Evolutionary conservation across 257 asterid genomes (phyloP).

Genomic region (Striga asiatica): DNA sequence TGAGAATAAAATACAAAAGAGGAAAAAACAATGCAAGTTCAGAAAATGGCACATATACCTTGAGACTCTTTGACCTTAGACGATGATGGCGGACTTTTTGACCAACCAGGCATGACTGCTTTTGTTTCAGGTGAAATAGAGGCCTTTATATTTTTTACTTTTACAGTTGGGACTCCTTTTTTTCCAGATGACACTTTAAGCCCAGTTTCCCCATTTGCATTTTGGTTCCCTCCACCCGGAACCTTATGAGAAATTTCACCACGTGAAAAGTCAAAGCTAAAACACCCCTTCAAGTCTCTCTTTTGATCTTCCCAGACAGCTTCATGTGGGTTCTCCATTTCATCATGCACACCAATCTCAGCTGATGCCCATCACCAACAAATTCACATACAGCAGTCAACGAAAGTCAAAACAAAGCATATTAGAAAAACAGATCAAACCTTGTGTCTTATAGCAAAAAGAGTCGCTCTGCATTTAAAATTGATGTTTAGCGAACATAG

Average conservation of each 20-base stretch:
- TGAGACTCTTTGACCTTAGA: constrained; percentile 12
- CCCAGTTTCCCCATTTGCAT: constrained; percentile 9
- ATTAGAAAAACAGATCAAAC: too few relatives aligned
- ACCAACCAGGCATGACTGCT: constrained; percentile 16
- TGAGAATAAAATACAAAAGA: neutral
- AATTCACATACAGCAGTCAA: neutral
- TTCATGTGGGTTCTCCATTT: constrained; percentile 5
- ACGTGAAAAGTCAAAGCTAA: constrained; percentile 2
- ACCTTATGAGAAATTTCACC: constrained; percentile 15
- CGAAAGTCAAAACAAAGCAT: neutral
- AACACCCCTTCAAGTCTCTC: constrained; percentile 8
- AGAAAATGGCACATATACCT: constrained; percentile 15
- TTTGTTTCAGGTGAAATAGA: constrained; percentile 11
- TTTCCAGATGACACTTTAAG: neutral
- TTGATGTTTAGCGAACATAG: too few relatives aligned
- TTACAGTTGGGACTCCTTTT: too few relatives aligned
- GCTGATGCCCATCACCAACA: constrained; percentile 11
- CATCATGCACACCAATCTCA: constrained; percentile 15
- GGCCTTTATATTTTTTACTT: too few relatives aligned
- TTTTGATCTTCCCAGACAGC: neutral
- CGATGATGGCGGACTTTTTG: neutral
- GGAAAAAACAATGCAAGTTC: neutral
- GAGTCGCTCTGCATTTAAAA: too few relatives aligned
- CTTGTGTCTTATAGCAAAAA: too few relatives aligned
- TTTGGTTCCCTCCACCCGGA: constrained; percentile 12